phyloP scores from a whole-genome alignment of 805 yeast species.

The Wickerhamomyces bisporus region DNA sequence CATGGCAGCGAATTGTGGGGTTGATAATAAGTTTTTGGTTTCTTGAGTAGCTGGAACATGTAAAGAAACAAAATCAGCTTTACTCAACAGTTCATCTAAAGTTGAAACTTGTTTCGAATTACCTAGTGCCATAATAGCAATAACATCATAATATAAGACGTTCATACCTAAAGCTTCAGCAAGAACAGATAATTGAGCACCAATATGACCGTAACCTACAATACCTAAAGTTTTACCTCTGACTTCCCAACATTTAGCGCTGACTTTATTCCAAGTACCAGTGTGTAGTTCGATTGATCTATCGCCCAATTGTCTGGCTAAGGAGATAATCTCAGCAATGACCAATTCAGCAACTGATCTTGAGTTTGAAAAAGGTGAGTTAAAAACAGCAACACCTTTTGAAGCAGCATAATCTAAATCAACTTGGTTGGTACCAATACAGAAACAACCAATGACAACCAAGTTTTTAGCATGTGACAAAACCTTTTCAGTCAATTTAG shows the following conservation, averaged over 20 bases:
- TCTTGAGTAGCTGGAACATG: conserved; percentile 96
- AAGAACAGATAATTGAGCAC: conserved; percentile 91
- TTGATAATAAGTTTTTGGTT: conserved; percentile 82
- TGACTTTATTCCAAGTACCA: conserved; percentile 97
- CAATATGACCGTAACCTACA: conserved; percentile 97
- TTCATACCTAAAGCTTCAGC: conserved; percentile 99
- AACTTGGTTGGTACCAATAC: conserved; percentile 98
- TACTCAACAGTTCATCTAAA: conserved; percentile 72
- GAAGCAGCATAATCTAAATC: conserved; percentile 88
- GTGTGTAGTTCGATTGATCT: conserved; percentile 93
- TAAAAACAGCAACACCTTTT: conserved; percentile 92
- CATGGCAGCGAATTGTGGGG: conserved; percentile 93
- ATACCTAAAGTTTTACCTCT: conserved; percentile 98
- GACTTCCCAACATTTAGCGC: conserved; percentile 95
- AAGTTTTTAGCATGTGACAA: conserved; percentile 84
- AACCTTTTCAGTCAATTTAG: conserved; percentile 75
- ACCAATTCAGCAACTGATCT: conserved; percentile 98
- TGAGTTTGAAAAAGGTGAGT: conserved; percentile 97
- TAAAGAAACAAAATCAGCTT: conserved; percentile 83
- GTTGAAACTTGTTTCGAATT: conserved; percentile 90
- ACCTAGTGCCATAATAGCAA: conserved; percentile 94
- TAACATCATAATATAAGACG: conserved; percentile 86
- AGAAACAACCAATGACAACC: conserved; percentile 93
- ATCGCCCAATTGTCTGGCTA: conserved; percentile 96
- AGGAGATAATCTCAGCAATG: conserved; percentile 86